These are phyloP conservation scores for Picea glauca DNA, from an alignment of 75 land plant species.

Conservation along the genomic window DNA sequence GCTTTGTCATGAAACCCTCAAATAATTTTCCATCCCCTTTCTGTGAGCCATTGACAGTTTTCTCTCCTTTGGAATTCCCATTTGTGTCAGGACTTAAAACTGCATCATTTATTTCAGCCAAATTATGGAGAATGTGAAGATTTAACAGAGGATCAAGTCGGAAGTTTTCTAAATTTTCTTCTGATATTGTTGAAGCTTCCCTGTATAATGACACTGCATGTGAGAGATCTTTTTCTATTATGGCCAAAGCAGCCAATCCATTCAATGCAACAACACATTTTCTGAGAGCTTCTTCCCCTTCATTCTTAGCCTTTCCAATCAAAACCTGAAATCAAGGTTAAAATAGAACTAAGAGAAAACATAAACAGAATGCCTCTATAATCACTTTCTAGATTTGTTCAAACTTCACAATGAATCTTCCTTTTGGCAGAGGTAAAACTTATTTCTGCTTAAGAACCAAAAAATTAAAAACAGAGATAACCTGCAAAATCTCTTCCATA, in stretches of 20 bases:
- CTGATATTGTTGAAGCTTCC: slow-evolving; percentile 69
- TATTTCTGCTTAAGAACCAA: background rate
- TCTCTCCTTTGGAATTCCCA: background rate
- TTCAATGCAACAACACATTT: slow-evolving; percentile 72
- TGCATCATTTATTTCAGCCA: slow-evolving; percentile 55
- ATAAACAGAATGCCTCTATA: background rate
- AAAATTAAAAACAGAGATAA: slow-evolving; percentile 10
- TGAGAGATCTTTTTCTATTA: slow-evolving; percentile 52
- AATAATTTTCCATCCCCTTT: background rate
- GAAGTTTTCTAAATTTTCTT: slow-evolving; percentile 72
- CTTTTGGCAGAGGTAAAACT: background rate
- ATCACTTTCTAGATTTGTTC: background rate
- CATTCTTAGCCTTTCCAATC: slow-evolving; percentile 76
- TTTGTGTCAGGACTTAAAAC: background rate
- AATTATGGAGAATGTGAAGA: slow-evolving; percentile 85
- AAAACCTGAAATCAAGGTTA: slow-evolving; percentile 56
- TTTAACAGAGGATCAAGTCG: slow-evolving; percentile 89
- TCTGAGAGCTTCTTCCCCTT: slow-evolving; percentile 97
- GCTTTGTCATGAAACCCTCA: background rate
- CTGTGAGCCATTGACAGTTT: background rate
- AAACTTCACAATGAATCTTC: slow-evolving; percentile 5
- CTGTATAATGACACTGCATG: slow-evolving; percentile 71
- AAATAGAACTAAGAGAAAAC: background rate
- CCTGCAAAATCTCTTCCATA: slow-evolving; percentile 93
- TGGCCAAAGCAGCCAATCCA: slow-evolving; percentile 90